Base-by-base conservation (phyloP, 1,139 yeast species). In the Hanseniaspora sp. region DNA sequence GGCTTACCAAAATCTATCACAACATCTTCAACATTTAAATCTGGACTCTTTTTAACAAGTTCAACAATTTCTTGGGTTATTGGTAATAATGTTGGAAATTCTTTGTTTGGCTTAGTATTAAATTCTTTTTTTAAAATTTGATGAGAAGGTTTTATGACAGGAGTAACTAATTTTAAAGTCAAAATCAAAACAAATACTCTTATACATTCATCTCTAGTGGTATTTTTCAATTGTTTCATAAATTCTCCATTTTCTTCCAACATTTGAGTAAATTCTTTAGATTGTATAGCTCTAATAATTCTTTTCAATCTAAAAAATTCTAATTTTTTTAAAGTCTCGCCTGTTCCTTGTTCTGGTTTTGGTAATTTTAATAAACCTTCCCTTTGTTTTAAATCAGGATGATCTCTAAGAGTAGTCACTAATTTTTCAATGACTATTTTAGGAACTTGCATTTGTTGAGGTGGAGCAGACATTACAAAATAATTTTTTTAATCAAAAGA, bases 301-400 rank as follows among this genome's bases (percentile, higher is more conserved):
- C 98, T 77, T 68, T 94, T 92, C 67, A 74, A 85, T 61, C 95
- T 76, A 76, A 92, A 92, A 67, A 92, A 90, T 58, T 78, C 77
- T 54, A 83, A 83, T 17, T 28, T 44, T 39, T 45, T 44, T 5
- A 17, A 23, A 33, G 18, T 38, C n/a, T 51, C 54, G 4, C 54
- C 54, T 13, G 41, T 44, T 12, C 6, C 9, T 30, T 48, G 48
- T 17, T 42, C 54, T 1, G 53, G 48, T 23, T 30, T 29, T 30
- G 46, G 47, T 12, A 48, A 29, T 63, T 82, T 81, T 55, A 86
- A 72, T 46, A 83, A 71, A 7, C 96, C 97, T 57, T 80, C 78
- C 63, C 98, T 80, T 66, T 80, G 84, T 65, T 92, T 92, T 60
- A 92, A 74, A 31, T 71, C 69, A 45, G 74, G 66, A 65, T 84